A percentile compares a stretch with the other conserved stretches of the same genome.
phyloP scores from a whole-genome alignment of 2,329 filamentous ascomycete species.

The Alternaria angustiovoidea region DNA sequence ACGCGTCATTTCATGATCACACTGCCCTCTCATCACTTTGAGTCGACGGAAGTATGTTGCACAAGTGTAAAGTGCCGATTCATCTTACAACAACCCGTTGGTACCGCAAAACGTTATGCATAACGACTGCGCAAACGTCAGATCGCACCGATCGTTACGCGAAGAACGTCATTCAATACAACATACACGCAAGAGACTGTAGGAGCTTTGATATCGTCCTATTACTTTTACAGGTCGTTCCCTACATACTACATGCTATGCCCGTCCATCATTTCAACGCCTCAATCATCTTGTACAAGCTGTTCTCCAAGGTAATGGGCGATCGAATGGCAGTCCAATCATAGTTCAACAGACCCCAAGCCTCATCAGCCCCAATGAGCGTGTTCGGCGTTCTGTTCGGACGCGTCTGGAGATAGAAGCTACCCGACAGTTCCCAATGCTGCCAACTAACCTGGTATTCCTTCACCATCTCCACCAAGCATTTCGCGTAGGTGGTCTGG shows the following conservation, averaged over 20 bases:
- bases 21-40: rapidly evolving
- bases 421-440: slow-evolving; percentile 44
- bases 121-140: not conserved
- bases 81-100: not conserved
- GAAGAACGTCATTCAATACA: not conserved
- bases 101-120: not conserved
- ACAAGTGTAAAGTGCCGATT: rapidly evolving
- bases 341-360: slow-evolving; percentile 44
- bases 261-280: slow-evolving; percentile 23
- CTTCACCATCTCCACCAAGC: slow-evolving; percentile 43
- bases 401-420: slow-evolving; percentile 51
- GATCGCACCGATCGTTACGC: not conserved
- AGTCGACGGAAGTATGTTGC: not conserved
- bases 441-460: slow-evolving; percentile 43
- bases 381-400: slow-evolving; percentile 36
- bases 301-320: slow-evolving; percentile 43
- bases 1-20: not conserved
- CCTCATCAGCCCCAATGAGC: slow-evolving; percentile 40
- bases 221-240: rapidly evolving
- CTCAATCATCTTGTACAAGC: slow-evolving; percentile 43
- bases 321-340: slow-evolving; percentile 38
- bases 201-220: not conserved
- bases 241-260: not conserved
- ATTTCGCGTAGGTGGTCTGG: slow-evolving; percentile 44
- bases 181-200: not conserved